A percentile compares a stretch with the other conserved stretches of the same genome.
These are phyloP conservation scores for Cubamyces lactineus DNA, from an alignment of 768 basidiomycete genomes.

Conservation along the genomic window DNA sequence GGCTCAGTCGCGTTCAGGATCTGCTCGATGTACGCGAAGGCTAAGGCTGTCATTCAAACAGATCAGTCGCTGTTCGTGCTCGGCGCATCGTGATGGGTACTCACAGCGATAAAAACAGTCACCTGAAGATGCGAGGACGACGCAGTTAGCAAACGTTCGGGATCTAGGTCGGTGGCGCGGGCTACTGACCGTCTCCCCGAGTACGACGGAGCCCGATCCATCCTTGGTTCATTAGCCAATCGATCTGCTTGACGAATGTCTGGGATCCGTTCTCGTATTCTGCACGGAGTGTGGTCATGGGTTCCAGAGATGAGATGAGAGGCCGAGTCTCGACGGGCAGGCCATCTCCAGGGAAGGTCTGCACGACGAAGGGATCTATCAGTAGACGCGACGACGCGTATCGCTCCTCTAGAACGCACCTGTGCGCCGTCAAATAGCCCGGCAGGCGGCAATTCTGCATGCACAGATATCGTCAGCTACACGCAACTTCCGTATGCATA, in stretches of 20 bases:
- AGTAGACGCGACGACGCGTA: background rate
- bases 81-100: constrained; percentile 21
- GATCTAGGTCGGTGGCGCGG: constrained; percentile 13
- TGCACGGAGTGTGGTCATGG: constrained; percentile 56
- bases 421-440: constrained; percentile 25
- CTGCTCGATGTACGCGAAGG: constrained; percentile 79
- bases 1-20: constrained; percentile 54
- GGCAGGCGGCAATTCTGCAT: constrained; percentile 18
- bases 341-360: constrained; percentile 46
- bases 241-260: constrained; percentile 73
- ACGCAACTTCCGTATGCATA: constrained; percentile 1
- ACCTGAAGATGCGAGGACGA: constrained; percentile 44
- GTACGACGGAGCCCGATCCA: constrained; percentile 70
- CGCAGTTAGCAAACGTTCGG: background rate
- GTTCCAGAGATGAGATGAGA: constrained; percentile 55
- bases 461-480: background rate
- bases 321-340: constrained; percentile 44
- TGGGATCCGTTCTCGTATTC: constrained; percentile 69
- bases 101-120: constrained; percentile 93
- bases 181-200: constrained; percentile 63
- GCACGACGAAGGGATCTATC: background rate
- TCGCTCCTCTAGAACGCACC: background rate
- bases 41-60: constrained; percentile 60
- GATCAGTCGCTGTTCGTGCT: constrained; percentile 9
- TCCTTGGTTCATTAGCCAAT: constrained; percentile 64